These are phyloP conservation scores for Diaporthe caulivora DNA, from an alignment of 2,329 filamentous ascomycete genomes.

Conservation along the genomic window DNA sequence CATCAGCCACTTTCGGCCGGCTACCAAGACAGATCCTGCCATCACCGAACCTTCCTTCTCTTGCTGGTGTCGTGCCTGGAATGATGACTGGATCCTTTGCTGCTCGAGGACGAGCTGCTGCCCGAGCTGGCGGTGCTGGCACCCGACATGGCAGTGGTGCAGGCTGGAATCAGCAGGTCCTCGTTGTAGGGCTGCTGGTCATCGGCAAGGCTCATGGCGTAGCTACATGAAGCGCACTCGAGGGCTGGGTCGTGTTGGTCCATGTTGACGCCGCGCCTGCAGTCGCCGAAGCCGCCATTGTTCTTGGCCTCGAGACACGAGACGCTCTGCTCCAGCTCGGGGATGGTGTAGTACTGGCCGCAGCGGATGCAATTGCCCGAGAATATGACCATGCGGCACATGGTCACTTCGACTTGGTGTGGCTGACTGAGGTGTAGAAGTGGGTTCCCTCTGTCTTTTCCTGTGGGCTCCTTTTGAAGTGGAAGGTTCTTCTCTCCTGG, in stretches of 20 bases:
- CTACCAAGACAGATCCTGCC: neutral
- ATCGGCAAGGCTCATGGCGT: conserved; percentile 35
- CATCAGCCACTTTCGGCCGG: neutral
- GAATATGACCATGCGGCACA: conserved; percentile 63
- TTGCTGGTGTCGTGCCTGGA: conserved; percentile 32
- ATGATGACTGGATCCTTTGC: neutral
- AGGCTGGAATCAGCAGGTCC: conserved; percentile 34
- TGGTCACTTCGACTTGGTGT: conserved; percentile 42
- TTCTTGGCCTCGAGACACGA: conserved; percentile 65
- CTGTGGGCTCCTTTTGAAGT: neutral
- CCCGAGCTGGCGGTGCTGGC: conserved; percentile 4
- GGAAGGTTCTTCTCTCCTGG: neutral
- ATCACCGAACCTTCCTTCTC: conserved; percentile 38
- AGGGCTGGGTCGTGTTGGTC: conserved; percentile 62
- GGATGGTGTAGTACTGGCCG: conserved; percentile 55
- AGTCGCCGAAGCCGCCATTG: conserved; percentile 58
- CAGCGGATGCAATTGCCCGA: conserved; percentile 59
- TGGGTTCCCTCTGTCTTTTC: neutral
- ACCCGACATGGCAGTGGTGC: conserved; percentile 12
- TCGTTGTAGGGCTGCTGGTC: conserved; percentile 53
- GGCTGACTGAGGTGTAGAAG: neutral
- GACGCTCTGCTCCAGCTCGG: conserved; percentile 59
- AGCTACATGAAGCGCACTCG: conserved; percentile 58
- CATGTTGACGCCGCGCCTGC: conserved; percentile 53
- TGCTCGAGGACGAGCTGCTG: neutral